Conservation (phyloP, 2,329 filamentous ascomycete genomes). For the Dichotomopilus funicola region DNA sequence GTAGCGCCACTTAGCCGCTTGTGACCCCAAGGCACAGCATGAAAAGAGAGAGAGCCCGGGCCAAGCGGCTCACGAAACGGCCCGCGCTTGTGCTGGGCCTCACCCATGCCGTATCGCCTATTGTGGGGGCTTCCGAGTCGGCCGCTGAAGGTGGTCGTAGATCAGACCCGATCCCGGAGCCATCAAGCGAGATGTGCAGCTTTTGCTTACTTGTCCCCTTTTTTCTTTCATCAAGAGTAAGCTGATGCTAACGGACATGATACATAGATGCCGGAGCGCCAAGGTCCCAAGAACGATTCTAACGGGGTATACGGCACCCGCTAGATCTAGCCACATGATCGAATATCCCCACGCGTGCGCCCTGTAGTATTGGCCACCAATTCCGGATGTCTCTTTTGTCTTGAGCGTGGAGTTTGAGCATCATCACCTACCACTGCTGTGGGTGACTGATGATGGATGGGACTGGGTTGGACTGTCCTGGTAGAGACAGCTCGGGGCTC, state of each 20-base stretch:
- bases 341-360: neutral
- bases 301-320: constrained; percentile 29
- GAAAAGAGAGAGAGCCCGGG: neutral
- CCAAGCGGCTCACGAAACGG: constrained; percentile 15
- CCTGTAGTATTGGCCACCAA: neutral
- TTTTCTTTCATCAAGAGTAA: too few relatives aligned
- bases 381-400: neutral
- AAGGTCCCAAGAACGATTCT: constrained; percentile 48
- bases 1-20: too few relatives aligned
- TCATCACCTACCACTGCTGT: too few relatives aligned
- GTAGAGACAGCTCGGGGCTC: too few relatives aligned
- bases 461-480: too few relatives aligned
- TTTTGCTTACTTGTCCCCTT: too few relatives aligned
- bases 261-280: constrained; percentile 44
- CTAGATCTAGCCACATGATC: neutral
- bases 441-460: too few relatives aligned
- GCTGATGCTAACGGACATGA: constrained; percentile 7
- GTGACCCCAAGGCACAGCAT: neutral
- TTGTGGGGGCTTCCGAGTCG: neutral
- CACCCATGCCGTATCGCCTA: neutral
- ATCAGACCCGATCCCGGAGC: constrained; percentile 2
- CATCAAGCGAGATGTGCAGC: neutral
- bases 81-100: constrained; percentile 1
- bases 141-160: neutral
- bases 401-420: too few relatives aligned